These are phyloP conservation scores for Metarhizium robertsii DNA, from an alignment of 2,329 filamentous ascomycete genomes.

Conservation along the genomic window DNA sequence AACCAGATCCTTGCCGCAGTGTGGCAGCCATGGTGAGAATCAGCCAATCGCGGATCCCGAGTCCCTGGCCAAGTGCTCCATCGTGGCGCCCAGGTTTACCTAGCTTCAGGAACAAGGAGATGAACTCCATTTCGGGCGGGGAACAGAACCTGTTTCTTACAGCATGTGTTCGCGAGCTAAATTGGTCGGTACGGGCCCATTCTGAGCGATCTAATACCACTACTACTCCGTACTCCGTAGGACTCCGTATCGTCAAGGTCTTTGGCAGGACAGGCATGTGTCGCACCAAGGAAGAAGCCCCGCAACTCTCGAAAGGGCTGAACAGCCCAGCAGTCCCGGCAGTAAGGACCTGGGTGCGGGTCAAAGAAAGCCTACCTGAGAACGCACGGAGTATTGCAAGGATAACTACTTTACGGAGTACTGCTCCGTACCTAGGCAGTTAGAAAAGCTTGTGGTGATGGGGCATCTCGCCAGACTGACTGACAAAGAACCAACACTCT, in stretches of 20 bases:
- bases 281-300: conserved; percentile 2
- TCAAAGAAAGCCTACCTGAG: too few relatives aligned
- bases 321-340: background rate
- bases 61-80: background rate
- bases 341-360: too few relatives aligned
- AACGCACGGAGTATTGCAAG: too few relatives aligned
- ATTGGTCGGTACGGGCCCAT: background rate
- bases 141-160: too few relatives aligned
- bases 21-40: background rate
- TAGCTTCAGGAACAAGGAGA: background rate
- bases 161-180: background rate
- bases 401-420: too few relatives aligned
- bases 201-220: background rate
- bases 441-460: too few relatives aligned
- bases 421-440: too few relatives aligned
- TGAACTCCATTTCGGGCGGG: background rate
- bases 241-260: background rate
- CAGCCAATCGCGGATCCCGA: background rate
- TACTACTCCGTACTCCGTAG: background rate
- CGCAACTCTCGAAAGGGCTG: too few relatives aligned
- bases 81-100: background rate
- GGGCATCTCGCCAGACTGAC: too few relatives aligned
- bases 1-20: background rate
- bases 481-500: too few relatives aligned
- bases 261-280: background rate